phyloP scores from a whole-genome alignment of 2,329 filamentous ascomycete species.

The Colletotrichum noveboracense region DNA sequence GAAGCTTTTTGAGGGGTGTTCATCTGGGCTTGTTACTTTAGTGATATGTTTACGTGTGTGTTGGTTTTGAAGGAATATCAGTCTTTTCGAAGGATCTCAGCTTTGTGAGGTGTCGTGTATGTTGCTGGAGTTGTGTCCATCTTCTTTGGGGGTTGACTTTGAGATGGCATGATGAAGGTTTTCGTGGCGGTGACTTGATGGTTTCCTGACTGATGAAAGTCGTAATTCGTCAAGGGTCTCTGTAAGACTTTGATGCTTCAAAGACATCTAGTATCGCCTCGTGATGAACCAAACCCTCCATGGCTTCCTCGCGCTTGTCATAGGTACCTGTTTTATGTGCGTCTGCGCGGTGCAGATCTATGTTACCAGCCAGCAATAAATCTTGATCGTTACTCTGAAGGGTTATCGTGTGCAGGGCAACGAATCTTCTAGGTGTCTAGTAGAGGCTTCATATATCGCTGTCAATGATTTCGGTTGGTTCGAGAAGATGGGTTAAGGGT shows the following conservation, averaged over 20 bases:
- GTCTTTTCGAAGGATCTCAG: neutral
- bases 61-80: neutral
- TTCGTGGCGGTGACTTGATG: neutral
- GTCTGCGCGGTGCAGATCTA: rapidly evolving
- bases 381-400: neutral
- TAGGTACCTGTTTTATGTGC: neutral
- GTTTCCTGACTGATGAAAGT: neutral
- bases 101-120: neutral
- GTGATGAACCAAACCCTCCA: neutral
- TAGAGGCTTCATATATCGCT: neutral
- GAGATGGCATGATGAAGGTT: neutral
- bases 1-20: neutral
- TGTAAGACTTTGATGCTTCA: neutral
- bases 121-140: neutral
- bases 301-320: neutral
- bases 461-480: neutral
- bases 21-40: neutral
- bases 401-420: neutral
- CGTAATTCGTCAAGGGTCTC: neutral
- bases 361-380: neutral
- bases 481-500: neutral
- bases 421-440: neutral
- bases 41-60: neutral
- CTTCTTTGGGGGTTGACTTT: neutral
- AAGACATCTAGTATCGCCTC: neutral